These are phyloP conservation scores for Trematosphaeria pertusa DNA, from an alignment of 2,329 filamentous ascomycete species.

Conservation along the genomic window DNA sequence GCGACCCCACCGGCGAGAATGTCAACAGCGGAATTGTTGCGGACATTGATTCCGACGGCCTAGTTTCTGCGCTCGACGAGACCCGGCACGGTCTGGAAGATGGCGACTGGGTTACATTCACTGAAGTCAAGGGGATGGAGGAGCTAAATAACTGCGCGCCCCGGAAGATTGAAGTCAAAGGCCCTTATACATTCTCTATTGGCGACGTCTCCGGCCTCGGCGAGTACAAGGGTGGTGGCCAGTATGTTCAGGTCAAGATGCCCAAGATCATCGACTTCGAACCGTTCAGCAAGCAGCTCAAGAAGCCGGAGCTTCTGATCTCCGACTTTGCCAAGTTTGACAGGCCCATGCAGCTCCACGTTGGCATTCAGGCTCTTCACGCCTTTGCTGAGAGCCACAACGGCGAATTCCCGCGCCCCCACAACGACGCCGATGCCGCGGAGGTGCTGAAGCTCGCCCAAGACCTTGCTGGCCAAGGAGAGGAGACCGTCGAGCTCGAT, in stretches of 20 bases:
- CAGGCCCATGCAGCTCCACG: conserved; percentile 87
- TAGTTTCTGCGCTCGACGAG: conserved; percentile 94
- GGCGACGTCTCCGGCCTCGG: conserved; percentile 89
- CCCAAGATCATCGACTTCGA: conserved; percentile 93
- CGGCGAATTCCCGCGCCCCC: conserved; percentile 77
- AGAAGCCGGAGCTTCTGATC: conserved; percentile 86
- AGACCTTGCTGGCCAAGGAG: conserved; percentile 68
- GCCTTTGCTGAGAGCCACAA: conserved; percentile 77
- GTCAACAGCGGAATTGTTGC: conserved; percentile 88
- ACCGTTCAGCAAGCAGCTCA: conserved; percentile 75
- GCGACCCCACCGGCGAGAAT: conserved; percentile 90
- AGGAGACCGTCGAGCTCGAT: conserved; percentile 82
- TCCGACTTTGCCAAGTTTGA: conserved; percentile 99
- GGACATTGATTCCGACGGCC: conserved; percentile 83
- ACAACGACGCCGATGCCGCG: conserved; percentile 83
- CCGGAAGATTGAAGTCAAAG: conserved; percentile 91
- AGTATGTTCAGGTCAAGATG: conserved; percentile 98
- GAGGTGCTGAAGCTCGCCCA: conserved; percentile 79
- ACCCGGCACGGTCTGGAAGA: conserved; percentile 94
- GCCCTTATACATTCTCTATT: conserved; percentile 95
- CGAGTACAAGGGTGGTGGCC: conserved; percentile 84
- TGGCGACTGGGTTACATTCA: conserved; percentile 94
- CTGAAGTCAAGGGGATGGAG: conserved; percentile 92
- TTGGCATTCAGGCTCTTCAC: conserved; percentile 91
- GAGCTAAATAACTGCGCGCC: conserved; percentile 82